phyloP scores from a whole-genome alignment of 2,329 filamentous ascomycete genomes.

The Myotisia sp. region DNA sequence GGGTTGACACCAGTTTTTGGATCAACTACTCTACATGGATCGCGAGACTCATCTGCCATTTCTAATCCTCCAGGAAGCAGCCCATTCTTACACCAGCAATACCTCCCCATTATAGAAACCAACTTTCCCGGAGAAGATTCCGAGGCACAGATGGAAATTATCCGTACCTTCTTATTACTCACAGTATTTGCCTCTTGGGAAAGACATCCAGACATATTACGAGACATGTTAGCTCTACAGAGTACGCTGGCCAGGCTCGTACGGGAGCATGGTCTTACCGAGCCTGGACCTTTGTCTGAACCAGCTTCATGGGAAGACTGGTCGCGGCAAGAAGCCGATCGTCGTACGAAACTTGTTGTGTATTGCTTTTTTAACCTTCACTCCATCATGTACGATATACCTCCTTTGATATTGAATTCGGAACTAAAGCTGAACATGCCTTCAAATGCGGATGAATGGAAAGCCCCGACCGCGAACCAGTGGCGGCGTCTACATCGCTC shows the following conservation, averaged over 20 bases:
- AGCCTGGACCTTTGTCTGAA: conserved; percentile 20
- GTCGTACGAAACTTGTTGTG: conserved; percentile 42
- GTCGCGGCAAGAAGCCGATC: conserved; percentile 39
- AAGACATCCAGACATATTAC: conserved; percentile 41
- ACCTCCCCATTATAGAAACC: conserved; percentile 20
- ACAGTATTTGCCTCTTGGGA: conserved; percentile 49
- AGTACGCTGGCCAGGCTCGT: conserved; percentile 43
- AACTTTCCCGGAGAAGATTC: conserved; percentile 28
- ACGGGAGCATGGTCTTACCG: conserved; percentile 38
- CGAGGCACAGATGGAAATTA: conserved; percentile 36
- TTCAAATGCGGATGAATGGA: conserved; percentile 41
- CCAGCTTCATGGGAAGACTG: conserved; percentile 41
- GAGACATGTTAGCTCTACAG: conserved; percentile 43
- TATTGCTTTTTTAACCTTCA: conserved; percentile 47
- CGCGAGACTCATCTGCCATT: conserved; percentile 28
- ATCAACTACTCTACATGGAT: conserved; percentile 22
- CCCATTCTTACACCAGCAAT: conserved; percentile 30
- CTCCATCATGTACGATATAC: conserved; percentile 48
- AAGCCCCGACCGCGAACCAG: conserved; percentile 35
- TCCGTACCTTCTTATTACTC: conserved; percentile 38
- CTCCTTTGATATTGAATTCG: conserved; percentile 42
- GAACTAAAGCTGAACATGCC: conserved; percentile 43
- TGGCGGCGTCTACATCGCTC: conserved; percentile 34
- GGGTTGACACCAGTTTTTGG: conserved; percentile 26
- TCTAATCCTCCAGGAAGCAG: conserved; percentile 32